phyloP scores from a whole-genome alignment of 768 basidiomycete species.

The Mycena kentingensis region DNA sequence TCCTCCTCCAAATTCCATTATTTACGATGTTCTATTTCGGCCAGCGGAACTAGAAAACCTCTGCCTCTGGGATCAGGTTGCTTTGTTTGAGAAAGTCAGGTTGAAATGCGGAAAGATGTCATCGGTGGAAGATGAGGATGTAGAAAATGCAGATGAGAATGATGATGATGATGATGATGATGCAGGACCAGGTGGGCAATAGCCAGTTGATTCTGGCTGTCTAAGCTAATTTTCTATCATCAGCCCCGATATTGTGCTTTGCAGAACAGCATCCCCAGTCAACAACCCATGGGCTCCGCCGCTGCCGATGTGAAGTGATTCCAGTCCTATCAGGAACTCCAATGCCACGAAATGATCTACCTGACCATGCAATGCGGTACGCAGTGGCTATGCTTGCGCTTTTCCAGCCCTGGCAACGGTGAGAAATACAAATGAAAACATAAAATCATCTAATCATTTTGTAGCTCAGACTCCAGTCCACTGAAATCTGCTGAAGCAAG shows the following conservation, averaged over 20 bases:
- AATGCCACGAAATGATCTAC: conserved; percentile 10
- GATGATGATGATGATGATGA: no score
- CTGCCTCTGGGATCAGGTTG: conserved; percentile 11
- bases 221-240: neutral
- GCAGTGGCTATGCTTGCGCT: conserved; percentile 15
- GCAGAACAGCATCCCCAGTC: conserved; percentile 6
- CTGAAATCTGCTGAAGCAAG: neutral
- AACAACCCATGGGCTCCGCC: conserved; percentile 1
- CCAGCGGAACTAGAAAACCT: conserved; percentile 5
- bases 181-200: no score
- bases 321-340: conserved; percentile 14
- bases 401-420: conserved; percentile 13
- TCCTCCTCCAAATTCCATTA: no score
- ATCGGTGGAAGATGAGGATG: no score
- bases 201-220: no score
- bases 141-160: neutral
- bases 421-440: neutral
- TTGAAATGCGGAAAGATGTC: neutral
- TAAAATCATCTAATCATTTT: neutral
- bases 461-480: neutral
- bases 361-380: conserved; percentile 1
- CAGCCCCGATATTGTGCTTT: conserved; percentile 2
- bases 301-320: neutral
- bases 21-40: conserved; percentile 10
- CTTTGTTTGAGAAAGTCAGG: conserved; percentile 1